These are phyloP conservation scores for Suillus cothurnatus DNA, from an alignment of 768 basidiomycete genomes.

Conservation along the genomic window DNA sequence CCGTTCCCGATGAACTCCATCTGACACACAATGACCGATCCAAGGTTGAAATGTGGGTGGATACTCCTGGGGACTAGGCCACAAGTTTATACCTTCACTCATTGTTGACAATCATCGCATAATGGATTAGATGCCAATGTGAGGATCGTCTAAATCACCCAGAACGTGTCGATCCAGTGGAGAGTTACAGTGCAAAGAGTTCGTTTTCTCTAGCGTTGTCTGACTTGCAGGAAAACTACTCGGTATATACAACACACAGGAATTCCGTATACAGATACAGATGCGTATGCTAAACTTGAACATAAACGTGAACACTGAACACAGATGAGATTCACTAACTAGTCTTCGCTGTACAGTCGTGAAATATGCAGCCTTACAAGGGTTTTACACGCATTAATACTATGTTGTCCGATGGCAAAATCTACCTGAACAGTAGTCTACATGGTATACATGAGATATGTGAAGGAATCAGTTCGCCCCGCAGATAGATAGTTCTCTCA, in stretches of 20 bases:
- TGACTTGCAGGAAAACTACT: background rate
- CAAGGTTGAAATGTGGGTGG: background rate
- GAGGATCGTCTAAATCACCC: background rate
- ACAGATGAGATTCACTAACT: background rate
- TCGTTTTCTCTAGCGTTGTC: background rate
- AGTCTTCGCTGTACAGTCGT: background rate
- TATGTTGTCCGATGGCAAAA: background rate
- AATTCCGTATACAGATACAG: too few relatives aligned
- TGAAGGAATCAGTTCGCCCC: slow-evolving; percentile 49
- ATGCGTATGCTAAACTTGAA: background rate
- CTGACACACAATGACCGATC: background rate
- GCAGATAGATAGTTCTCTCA: slow-evolving; percentile 94
- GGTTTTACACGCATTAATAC: background rate
- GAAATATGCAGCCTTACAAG: background rate
- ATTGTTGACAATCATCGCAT: background rate
- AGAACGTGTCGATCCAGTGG: background rate
- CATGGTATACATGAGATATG: background rate
- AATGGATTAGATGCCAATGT: background rate
- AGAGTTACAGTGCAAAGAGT: background rate
- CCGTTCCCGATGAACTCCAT: background rate
- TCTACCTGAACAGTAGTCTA: background rate
- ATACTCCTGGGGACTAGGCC: background rate
- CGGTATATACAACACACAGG: background rate
- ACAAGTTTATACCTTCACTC: background rate
- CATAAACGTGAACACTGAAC: background rate